phyloP scores from a whole-genome alignment of 306 rosid species.

The Vigna reflexopilosa region DNA sequence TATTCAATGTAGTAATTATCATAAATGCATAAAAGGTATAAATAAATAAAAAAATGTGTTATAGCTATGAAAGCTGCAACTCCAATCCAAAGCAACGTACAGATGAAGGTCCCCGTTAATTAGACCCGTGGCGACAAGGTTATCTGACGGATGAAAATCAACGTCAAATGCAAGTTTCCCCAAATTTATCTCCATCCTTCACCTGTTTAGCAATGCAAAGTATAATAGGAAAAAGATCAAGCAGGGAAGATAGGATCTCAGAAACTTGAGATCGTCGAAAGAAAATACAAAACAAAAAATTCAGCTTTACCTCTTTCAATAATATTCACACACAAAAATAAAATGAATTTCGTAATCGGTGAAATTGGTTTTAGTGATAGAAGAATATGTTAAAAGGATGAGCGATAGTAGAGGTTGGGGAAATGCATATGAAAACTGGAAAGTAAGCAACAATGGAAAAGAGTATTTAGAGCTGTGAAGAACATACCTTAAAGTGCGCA shows the following conservation, averaged over 20 bases:
- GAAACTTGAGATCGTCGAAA: no score
- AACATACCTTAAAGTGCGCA: no score
- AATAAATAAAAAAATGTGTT: neutral
- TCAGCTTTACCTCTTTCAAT: no score
- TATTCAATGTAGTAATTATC: neutral
- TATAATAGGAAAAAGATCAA: neutral
- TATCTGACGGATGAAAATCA: conserved; percentile 80
- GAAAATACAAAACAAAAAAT: no score
- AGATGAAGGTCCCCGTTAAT: conserved; percentile 72
- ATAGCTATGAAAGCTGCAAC: neutral
- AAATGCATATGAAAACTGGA: no score
- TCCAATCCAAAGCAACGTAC: conserved; percentile 44
- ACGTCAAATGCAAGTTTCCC: conserved; percentile 74
- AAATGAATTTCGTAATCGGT: no score
- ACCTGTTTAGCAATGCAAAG: conserved; percentile 2
- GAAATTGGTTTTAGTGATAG: no score
- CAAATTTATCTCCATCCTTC: conserved; percentile 69
- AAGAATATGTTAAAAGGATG: no score
- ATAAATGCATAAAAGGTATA: neutral
- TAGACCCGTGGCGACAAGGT: conserved; percentile 67
- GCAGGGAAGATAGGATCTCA: neutral
- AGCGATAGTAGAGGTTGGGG: no score
- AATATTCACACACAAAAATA: no score
- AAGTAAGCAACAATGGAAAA: no score
- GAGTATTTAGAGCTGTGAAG: no score